Evolutionary conservation across 2,329 filamentous ascomycete genomes (phyloP).

Genomic region (Dendrostoma leiphaemia): DNA sequence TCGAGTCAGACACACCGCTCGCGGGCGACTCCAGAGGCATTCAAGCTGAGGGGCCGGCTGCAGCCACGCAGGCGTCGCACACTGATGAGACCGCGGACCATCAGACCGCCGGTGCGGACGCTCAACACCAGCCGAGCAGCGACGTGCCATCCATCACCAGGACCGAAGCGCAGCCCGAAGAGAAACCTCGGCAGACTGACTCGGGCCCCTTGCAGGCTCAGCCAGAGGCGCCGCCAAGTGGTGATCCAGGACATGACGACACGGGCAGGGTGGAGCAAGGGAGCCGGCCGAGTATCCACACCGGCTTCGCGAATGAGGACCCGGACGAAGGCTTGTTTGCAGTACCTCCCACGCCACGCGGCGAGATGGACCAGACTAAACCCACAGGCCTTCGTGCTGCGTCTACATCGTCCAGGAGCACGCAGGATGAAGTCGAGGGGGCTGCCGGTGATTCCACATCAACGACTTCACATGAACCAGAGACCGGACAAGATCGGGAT

Average conservation of each 20-base stretch:
- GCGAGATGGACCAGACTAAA: background rate
- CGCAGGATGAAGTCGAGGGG: background rate
- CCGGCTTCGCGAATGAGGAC: conserved; percentile 4
- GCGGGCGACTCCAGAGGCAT: background rate
- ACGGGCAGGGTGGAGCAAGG: background rate
- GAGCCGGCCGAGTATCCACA: background rate
- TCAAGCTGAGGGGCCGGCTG: background rate
- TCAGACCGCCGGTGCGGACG: background rate
- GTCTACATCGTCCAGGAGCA: background rate
- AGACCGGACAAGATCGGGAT: background rate
- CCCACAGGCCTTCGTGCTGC: background rate
- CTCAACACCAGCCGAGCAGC: background rate
- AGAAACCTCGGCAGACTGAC: background rate
- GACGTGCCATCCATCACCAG: background rate
- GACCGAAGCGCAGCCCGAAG: background rate
- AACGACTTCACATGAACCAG: background rate
- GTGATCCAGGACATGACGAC: background rate
- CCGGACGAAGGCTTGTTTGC: conserved; percentile 12
- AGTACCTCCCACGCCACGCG: conserved; percentile 13
- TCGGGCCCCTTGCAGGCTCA: background rate
- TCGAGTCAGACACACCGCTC: background rate
- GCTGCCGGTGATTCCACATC: no score
- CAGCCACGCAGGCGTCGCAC: background rate
- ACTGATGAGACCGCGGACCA: background rate
- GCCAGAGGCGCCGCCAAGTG: background rate